phyloP scores from a whole-genome alignment of 139 green algal species.

The Desmodesmus armatus region DNA sequence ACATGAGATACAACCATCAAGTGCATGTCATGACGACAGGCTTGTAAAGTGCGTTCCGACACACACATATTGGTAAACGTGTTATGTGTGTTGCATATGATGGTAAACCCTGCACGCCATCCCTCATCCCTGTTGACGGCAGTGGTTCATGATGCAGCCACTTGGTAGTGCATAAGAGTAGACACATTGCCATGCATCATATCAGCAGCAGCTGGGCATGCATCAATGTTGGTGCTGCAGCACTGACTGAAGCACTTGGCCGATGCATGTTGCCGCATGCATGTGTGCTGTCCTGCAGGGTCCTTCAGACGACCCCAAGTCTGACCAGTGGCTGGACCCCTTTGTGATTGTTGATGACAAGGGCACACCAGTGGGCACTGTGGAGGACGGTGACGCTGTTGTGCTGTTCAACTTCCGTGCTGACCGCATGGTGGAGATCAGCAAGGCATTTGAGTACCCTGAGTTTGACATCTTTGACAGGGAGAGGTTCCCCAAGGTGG shows the following conservation, averaged over 20 bases:
- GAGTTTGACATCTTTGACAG: slow-evolving; percentile 87
- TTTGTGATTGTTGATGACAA: slow-evolving; percentile 91
- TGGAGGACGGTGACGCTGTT: slow-evolving; percentile 93
- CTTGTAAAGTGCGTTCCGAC: no score
- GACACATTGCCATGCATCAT: neutral
- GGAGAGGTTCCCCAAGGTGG: slow-evolving; percentile 79
- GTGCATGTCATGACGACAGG: no score
- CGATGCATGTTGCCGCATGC: neutral
- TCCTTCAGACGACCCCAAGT: slow-evolving; percentile 67
- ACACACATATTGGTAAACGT: no score
- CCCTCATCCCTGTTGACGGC: no score
- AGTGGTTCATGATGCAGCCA: no score
- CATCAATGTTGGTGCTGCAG: neutral
- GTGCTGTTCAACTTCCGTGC: slow-evolving; percentile 97
- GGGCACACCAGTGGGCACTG: slow-evolving; percentile 87
- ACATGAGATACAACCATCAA: no score
- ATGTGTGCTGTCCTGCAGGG: slow-evolving; percentile 44
- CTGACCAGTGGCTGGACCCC: slow-evolving; percentile 87
- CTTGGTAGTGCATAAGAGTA: no score
- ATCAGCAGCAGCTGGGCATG: neutral
- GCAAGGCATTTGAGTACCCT: slow-evolving; percentile 95
- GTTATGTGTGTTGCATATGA: neutral
- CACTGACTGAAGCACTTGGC: neutral
- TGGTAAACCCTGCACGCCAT: no score
- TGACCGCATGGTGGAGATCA: slow-evolving; percentile 95